These are phyloP conservation scores for Thelonectria discophora DNA, from an alignment of 2,329 filamentous ascomycete species.

Conservation along the genomic window DNA sequence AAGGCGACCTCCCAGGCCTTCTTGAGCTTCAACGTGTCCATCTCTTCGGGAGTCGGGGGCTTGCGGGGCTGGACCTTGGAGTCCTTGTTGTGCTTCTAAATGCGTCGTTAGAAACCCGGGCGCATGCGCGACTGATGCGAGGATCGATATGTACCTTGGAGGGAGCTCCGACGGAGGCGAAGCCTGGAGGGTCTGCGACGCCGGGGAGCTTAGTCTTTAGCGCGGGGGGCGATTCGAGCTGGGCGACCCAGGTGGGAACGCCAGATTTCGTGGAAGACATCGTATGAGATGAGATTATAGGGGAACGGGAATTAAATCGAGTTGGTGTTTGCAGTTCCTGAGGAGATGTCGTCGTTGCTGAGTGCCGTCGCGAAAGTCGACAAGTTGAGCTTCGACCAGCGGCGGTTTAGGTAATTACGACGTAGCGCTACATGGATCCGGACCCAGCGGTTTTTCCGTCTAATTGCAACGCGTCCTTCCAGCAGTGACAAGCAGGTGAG, in stretches of 20 bases:
- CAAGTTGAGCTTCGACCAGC: constrained; percentile 21
- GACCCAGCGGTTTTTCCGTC: constrained; percentile 38
- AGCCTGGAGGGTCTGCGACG: constrained; percentile 89
- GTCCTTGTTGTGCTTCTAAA: constrained; percentile 62
- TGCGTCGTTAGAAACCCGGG: constrained; percentile 14
- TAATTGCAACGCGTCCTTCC: constrained; percentile 36
- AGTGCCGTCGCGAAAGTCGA: no score
- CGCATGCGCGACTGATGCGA: background rate
- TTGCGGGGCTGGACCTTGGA: constrained; percentile 64
- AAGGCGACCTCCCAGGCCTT: constrained; percentile 98
- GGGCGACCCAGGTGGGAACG: constrained; percentile 80
- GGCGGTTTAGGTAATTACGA: constrained; percentile 32
- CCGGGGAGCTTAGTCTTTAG: constrained; percentile 71
- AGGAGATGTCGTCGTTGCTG: constrained; percentile 6
- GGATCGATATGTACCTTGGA: constrained; percentile 61
- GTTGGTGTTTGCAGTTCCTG: background rate
- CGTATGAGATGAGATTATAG: background rate
- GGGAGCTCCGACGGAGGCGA: constrained; percentile 64
- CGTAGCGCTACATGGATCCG: constrained; percentile 18
- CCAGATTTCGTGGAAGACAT: constrained; percentile 49
- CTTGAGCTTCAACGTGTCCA: constrained; percentile 95
- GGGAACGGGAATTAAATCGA: background rate
- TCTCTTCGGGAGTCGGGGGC: constrained; percentile 80
- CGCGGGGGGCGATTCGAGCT: constrained; percentile 76
- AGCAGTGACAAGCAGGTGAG: background rate